Conservation (phyloP, 2,329 filamentous ascomycete genomes). For the Aspergillus quadricinctus region DNA sequence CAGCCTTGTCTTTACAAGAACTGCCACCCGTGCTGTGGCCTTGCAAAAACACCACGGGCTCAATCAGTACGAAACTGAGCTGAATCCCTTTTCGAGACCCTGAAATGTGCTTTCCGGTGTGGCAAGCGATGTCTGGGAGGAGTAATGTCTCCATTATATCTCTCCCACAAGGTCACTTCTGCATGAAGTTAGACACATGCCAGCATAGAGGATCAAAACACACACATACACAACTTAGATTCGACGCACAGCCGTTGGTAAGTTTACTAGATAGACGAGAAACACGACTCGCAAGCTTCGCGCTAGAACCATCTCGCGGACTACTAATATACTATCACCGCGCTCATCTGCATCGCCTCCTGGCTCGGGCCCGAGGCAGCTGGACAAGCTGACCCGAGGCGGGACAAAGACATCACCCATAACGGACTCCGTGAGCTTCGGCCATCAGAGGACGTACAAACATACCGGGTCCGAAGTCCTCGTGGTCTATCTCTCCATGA, state of each 20-base stretch:
- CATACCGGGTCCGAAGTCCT: not conserved
- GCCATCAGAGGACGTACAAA: not conserved
- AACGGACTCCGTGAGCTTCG: not conserved
- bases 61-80: constrained; percentile 44
- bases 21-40: constrained; percentile 44
- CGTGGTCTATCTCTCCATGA: not conserved
- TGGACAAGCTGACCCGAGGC: no score
- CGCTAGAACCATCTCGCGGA: not conserved
- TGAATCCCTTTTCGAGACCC: constrained; percentile 47
- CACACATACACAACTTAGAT: no score
- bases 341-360: not conserved
- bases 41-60: constrained; percentile 46
- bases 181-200: no score
- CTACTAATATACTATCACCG: not conserved
- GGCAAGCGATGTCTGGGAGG: not conserved
- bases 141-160: not conserved
- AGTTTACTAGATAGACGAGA: not conserved
- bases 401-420: not conserved
- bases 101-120: constrained; percentile 23
- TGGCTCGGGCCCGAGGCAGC: no score
- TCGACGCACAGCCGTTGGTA: not conserved
- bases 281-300: not conserved
- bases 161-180: not conserved
- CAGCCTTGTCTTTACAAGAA: constrained; percentile 61
- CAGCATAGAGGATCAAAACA: no score